phyloP scores from a whole-genome alignment of 2,329 filamentous ascomycete species.

The Cadophora sp. region DNA sequence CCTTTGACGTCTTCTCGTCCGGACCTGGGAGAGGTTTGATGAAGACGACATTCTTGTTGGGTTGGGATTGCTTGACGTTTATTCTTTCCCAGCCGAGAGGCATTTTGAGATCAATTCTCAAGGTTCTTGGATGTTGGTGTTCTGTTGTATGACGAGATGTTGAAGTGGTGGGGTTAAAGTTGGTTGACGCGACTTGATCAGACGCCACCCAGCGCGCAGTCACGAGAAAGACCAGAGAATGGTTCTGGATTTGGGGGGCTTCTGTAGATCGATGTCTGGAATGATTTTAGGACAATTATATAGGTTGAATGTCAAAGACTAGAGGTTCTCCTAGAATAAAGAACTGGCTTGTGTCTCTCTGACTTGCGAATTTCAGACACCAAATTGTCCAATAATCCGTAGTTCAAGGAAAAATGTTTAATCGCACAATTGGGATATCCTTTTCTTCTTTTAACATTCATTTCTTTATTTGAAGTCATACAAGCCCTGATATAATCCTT shows the following conservation, averaged over 20 bases:
- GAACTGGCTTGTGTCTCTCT: too few relatives aligned
- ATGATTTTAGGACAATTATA: neutral
- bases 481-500: neutral
- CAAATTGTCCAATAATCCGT: too few relatives aligned
- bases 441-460: too few relatives aligned
- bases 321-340: too few relatives aligned
- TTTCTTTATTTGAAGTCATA: neutral
- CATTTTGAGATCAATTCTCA: conserved; percentile 57
- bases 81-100: conserved; percentile 79
- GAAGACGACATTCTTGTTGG: conserved; percentile 82
- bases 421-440: too few relatives aligned
- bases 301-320: too few relatives aligned
- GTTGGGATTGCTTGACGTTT: conserved; percentile 76
- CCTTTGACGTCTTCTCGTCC: conserved; percentile 67
- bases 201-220: too few relatives aligned
- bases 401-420: too few relatives aligned
- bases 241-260: neutral
- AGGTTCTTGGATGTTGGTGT: neutral
- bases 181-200: neutral
- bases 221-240: too few relatives aligned
- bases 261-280: neutral
- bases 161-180: neutral
- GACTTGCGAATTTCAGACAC: too few relatives aligned
- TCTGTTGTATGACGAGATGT: neutral
- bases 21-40: conserved; percentile 78